Evolutionary conservation across 2,329 filamentous ascomycete species (phyloP), one percentile per base, ranked within the genome.

Genomic region (Chaetomiaceae sp.): DNA sequence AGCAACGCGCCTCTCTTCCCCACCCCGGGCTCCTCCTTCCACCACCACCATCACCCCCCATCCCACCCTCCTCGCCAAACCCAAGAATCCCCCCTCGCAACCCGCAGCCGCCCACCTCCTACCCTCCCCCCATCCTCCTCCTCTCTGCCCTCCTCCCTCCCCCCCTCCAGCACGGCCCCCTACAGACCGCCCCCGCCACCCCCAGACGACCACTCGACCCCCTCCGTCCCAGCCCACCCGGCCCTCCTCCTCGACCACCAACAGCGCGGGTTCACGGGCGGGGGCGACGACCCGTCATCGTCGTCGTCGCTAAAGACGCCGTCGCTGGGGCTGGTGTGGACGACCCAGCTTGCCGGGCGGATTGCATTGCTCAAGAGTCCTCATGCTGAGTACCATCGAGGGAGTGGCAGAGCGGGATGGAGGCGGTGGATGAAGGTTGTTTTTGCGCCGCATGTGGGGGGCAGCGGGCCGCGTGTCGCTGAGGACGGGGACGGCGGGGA

Each of bases 261-360:
- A 66, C 88, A 96, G 64, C 79, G 86, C 35, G 96, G 90, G 79
- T 95, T 96, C 67, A 94, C 90, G 4, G 90, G 93, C 53, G 96
- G 93, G 91, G 89, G 91, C 18, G 87, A 95, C 63, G 74, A 81
- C 46, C 37, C 22, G 20, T 34, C 17, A 60, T 67, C 11, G 63
- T 69, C 39, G 65, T 68, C 20, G 14, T 19, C 33, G 3, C 67
- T 84, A 45, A 97, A 96, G 67, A 95, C 87, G 0, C 91, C 91
- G 0, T 86, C 86, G 6, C 68, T 97, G 19, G 91, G 91, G 1
- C 74, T 95, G 7, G 84, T 94, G 10, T 97, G 91, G 91, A 83
- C 88, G 3, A 91, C 89, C 24, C 90, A 96, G 69, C 81, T 96
- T 39, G 81, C 87, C 1, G 83, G 83, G 57, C 84, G 91, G 10